A percentile compares a stretch with the other conserved stretches of the same genome.
Conservation (phyloP, 2,329 filamentous ascomycete species). For the Penicillium decumbens region DNA sequence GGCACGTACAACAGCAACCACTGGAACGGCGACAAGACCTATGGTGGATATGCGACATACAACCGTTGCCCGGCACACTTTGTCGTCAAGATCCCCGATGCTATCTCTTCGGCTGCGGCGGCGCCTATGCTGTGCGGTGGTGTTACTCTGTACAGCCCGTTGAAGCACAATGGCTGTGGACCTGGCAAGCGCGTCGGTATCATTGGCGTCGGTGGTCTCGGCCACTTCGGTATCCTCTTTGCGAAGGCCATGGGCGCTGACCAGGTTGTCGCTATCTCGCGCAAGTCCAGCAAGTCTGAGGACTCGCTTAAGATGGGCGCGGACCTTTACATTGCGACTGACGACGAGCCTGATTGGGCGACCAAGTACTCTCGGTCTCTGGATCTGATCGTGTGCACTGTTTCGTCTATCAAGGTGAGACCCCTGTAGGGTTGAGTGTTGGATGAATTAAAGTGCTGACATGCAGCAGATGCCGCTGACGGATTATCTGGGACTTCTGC, state of each 20-base stretch:
- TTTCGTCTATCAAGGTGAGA: constrained; percentile 48
- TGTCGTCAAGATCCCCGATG: constrained; percentile 54
- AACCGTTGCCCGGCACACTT: constrained; percentile 56
- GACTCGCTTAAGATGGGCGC: constrained; percentile 56
- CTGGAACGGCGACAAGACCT: constrained; percentile 55
- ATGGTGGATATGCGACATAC: constrained; percentile 62
- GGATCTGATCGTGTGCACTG: constrained; percentile 55
- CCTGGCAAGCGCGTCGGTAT: constrained; percentile 69
- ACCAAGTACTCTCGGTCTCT: constrained; percentile 46
- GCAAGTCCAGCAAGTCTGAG: constrained; percentile 47
- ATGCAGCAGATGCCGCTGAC: constrained; percentile 54
- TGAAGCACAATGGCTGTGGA: constrained; percentile 63
- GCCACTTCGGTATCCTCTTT: constrained; percentile 68
- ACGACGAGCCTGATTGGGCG: constrained; percentile 53
- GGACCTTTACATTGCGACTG: constrained; percentile 53
- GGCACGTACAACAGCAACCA: constrained; percentile 33
- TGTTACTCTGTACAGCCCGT: constrained; percentile 66
- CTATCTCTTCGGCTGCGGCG: constrained; percentile 47
- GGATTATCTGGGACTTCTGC: constrained; percentile 58
- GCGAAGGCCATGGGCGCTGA: constrained; percentile 68
- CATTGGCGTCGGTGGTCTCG: constrained; percentile 68
- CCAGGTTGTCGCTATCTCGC: constrained; percentile 54
- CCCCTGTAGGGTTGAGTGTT: not conserved
- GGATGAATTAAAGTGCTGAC: not conserved
- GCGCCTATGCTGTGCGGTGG: constrained; percentile 76